These are phyloP conservation scores for Orbilia ellipsospora DNA, from an alignment of 2,329 filamentous ascomycete genomes.

Conservation along the genomic window DNA sequence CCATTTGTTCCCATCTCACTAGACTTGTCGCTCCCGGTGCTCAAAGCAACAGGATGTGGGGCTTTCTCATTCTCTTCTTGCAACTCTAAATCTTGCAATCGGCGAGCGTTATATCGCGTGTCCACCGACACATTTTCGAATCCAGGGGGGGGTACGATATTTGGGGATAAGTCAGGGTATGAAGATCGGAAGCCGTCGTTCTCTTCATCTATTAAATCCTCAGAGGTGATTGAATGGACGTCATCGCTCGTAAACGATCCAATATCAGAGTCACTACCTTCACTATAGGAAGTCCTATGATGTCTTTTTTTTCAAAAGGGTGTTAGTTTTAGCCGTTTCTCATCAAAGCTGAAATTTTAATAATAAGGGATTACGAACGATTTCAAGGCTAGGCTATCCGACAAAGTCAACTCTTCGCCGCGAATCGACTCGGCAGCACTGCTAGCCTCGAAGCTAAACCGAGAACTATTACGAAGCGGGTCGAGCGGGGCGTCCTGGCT, in stretches of 20 bases:
- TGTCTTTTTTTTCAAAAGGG: slow-evolving; percentile 18
- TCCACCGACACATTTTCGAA: slow-evolving; percentile 43
- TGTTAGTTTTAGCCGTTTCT: background rate
- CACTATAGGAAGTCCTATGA: slow-evolving; percentile 58
- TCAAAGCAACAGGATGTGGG: background rate
- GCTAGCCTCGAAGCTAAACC: slow-evolving; percentile 68
- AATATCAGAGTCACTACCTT: slow-evolving; percentile 60
- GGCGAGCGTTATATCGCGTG: slow-evolving; percentile 32
- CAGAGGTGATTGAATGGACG: slow-evolving; percentile 30
- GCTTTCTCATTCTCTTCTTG: slow-evolving; percentile 3
- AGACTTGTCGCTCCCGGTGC: slow-evolving; percentile 12
- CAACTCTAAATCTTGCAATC: slow-evolving; percentile 27
- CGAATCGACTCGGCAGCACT: slow-evolving; percentile 77
- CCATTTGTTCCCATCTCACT: slow-evolving; percentile 48
- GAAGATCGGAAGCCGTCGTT: slow-evolving; percentile 59
- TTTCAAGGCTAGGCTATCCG: slow-evolving; percentile 66
- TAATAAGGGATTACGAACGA: slow-evolving; percentile 60
- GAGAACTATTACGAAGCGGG: slow-evolving; percentile 56
- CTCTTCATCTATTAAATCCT: slow-evolving; percentile 36
- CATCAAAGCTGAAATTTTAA: background rate
- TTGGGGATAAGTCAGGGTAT: slow-evolving; percentile 20
- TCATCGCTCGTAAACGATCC: slow-evolving; percentile 60
- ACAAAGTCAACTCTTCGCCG: slow-evolving; percentile 66
- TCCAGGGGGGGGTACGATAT: slow-evolving; percentile 40
- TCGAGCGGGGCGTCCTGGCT: slow-evolving; percentile 22